A percentile compares a stretch with the other conserved stretches of the same genome.
These are phyloP conservation scores for Thelonectria rubi DNA, from an alignment of 2,329 filamentous ascomycete genomes.

Conservation along the genomic window DNA sequence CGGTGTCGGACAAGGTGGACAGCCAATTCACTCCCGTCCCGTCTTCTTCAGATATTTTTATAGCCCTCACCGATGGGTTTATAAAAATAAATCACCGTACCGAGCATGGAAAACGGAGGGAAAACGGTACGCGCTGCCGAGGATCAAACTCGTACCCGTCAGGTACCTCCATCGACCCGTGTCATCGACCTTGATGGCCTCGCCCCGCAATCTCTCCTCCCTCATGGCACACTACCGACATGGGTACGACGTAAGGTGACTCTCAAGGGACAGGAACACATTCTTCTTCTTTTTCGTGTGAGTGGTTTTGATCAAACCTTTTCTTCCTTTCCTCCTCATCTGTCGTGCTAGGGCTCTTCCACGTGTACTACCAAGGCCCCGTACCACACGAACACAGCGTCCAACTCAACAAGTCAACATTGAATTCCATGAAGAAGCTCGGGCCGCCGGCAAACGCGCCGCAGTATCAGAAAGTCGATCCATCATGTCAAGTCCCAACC, in stretches of 20 bases:
- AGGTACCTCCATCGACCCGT: neutral
- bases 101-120: neutral
- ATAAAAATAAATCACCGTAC: constrained; percentile 13
- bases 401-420: neutral
- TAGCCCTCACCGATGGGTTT: no score
- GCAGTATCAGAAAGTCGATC: neutral
- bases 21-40: no score
- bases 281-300: constrained; percentile 13
- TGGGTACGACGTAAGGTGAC: neutral
- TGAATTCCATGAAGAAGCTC: neutral
- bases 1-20: no score
- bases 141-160: no score
- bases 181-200: no score
- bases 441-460: constrained; percentile 2
- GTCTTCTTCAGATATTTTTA: no score
- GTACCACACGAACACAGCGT: constrained; percentile 1
- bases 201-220: neutral
- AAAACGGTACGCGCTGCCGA: constrained; percentile 1
- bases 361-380: constrained; percentile 4
- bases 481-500: constrained; percentile 13
- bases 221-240: constrained; percentile 1
- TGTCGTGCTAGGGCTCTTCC: constrained; percentile 17
- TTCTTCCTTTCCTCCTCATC: constrained; percentile 23
- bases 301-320: neutral
- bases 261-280: neutral